Percentiles rank a stretch among this genome's conserved stretches.
Conservation (phyloP, 495 filamentous ascomycete genomes). For the Ramalina intermedia region DNA sequence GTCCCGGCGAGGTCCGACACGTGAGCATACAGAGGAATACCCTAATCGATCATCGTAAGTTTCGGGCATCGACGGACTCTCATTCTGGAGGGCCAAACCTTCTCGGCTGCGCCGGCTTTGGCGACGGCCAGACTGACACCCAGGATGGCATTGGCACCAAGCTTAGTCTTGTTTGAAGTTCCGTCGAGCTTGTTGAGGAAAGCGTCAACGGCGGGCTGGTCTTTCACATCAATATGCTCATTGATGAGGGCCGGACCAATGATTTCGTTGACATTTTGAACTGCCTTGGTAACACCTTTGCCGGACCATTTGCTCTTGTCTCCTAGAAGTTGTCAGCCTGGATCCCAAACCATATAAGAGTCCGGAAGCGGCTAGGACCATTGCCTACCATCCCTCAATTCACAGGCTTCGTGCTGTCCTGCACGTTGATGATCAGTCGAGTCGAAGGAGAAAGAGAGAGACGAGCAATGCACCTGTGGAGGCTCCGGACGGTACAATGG, state of each 20-base stretch:
- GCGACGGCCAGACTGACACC: conserved; percentile 92
- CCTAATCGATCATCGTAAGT: conserved; percentile 21
- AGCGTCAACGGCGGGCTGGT: conserved; percentile 82
- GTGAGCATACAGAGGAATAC: conserved; percentile 92
- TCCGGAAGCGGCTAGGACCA: neutral
- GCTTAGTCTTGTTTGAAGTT: conserved; percentile 90
- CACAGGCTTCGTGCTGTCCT: conserved; percentile 96
- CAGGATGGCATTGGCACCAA: conserved; percentile 97
- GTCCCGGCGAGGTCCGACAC: conserved; percentile 96
- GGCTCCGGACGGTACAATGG: conserved; percentile 96
- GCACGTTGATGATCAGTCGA: neutral
- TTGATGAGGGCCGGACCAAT: conserved; percentile 90
- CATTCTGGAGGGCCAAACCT: conserved; percentile 23
- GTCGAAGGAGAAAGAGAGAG: neutral
- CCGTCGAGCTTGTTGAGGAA: conserved; percentile 96
- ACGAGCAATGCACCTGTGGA: conserved; percentile 57
- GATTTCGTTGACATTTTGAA: conserved; percentile 85
- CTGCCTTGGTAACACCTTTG: conserved; percentile 78
- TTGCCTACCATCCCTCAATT: conserved; percentile 76
- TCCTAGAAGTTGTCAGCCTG: conserved; percentile 16
- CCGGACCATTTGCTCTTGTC: conserved; percentile 95
- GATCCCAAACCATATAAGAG: neutral
- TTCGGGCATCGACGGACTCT: neutral
- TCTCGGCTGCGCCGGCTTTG: conserved; percentile 97
- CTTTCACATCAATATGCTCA: conserved; percentile 88